Evolutionary conservation across 176 grass and related monocot species (phyloP), one percentile per base, ranked within the genome.

Genomic region (Puccinellia tenuiflora): DNA sequence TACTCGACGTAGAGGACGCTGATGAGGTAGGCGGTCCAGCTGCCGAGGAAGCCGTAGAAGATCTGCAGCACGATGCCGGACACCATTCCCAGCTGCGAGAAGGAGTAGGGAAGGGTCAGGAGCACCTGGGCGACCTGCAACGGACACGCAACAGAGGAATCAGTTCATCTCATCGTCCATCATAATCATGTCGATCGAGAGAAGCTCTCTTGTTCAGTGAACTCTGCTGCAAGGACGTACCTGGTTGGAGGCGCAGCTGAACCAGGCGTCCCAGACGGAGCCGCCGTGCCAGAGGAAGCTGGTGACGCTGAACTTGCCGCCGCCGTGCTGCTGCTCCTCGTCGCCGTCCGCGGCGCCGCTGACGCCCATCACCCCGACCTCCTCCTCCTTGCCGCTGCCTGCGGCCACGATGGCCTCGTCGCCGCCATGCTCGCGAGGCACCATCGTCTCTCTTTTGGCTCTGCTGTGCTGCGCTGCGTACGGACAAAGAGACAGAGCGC

Each of bases 201-300:
- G 28, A 63, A 31, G 26, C 14, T 59, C 55, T 62, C 24, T 62
- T 62, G 12, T 3, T 61, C 11, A 70, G n/a, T 24, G 11, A 10
- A 29, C 57, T 29, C 25, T 63, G 59, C 59, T 63, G 13, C 13
- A 21, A 10, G 15, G 66, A 1, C n/a, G 16, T 14, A 94, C 97
- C 97, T 99, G 97, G 59, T 99, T 99, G 69, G 97, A 99, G 59
- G 97, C 87, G 68, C 97, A 99, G 83, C 97, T 96, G 93, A 99
- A 99, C 97, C 97, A 99, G 0, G 97, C 93, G 88, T 99, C 97
- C 78, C 94, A 99, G 48, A 96, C 91, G 22, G 97, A 99, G 57
- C 97, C 97, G 29, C 97, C 97, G 75, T 99, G 97, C 97, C 97
- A 99, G 43, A 99, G 90, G 12, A 95, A 4, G 88, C 65, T 88